Evolutionary conservation across 2,329 filamentous ascomycete genomes (phyloP).

Genomic region (Tolypocladium tropicale): DNA sequence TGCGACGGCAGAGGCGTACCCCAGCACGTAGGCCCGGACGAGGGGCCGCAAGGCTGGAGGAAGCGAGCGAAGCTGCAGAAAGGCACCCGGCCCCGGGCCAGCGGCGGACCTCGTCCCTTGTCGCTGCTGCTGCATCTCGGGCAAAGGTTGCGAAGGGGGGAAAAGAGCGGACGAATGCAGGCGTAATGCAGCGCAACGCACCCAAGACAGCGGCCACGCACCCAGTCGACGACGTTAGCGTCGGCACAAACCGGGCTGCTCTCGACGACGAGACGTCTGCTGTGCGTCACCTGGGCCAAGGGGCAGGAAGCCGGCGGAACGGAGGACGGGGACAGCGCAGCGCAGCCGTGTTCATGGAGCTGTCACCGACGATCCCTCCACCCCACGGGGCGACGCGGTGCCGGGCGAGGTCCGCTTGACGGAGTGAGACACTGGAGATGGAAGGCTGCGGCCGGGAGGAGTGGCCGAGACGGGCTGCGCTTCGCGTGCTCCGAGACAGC

Average conservation of each 20-base stretch:
- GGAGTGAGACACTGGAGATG: not conserved
- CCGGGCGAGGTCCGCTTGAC: not conserved
- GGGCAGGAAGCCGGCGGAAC: not conserved
- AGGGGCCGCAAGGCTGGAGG: slow-evolving; percentile 44
- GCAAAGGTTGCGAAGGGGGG: not conserved
- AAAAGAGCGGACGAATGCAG: not conserved
- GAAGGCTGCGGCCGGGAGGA: not conserved
- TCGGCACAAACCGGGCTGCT: slow-evolving; percentile 1
- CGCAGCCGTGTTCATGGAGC: not conserved
- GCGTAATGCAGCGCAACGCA: not conserved
- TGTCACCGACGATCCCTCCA: not conserved
- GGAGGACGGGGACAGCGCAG: not conserved
- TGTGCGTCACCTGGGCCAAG: not conserved
- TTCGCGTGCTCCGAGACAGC: not conserved
- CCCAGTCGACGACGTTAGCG: not conserved
- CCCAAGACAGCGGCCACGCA: not conserved
- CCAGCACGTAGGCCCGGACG: slow-evolving; percentile 48
- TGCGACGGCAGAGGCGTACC: slow-evolving; percentile 48
- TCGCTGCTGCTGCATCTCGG: slow-evolving; percentile 1
- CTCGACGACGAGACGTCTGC: not conserved
- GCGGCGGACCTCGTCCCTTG: not conserved
- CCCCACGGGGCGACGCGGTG: not conserved
- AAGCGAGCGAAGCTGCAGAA: slow-evolving; percentile 20
- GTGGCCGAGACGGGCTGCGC: not conserved
- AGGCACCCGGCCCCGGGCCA: too few relatives aligned